These are phyloP conservation scores for Tuber magnatum DNA, from an alignment of 495 filamentous ascomycete genomes.

Conservation along the genomic window DNA sequence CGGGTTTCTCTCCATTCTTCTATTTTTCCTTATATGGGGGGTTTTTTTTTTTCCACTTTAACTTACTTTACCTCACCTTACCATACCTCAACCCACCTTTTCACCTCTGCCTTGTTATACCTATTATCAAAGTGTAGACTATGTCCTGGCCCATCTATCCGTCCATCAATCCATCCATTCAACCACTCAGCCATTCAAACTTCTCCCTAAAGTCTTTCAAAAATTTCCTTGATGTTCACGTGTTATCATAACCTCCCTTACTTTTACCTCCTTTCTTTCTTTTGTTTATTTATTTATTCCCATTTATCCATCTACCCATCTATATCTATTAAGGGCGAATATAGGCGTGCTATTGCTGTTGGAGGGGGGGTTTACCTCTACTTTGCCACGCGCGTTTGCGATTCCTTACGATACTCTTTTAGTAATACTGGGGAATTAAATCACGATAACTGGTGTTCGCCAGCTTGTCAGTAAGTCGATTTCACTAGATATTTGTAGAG, in stretches of 20 bases:
- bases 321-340: constrained; percentile 27
- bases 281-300: background rate
- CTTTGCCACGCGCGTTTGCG: constrained; percentile 20
- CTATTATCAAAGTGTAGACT: background rate
- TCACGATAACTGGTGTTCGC: no score
- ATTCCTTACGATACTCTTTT: constrained; percentile 23
- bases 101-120: background rate
- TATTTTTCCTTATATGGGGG: constrained; percentile 6
- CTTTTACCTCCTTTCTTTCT: background rate
- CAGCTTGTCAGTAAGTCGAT: no score
- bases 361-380: no score
- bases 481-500: no score
- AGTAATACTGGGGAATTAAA: background rate
- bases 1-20: constrained; percentile 3
- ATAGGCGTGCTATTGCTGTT: constrained; percentile 26
- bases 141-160: background rate
- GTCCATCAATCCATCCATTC: background rate
- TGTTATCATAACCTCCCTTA: background rate
- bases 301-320: constrained; percentile 14
- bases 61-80: background rate
- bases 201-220: background rate
- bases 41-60: background rate
- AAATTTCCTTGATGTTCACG: background rate
- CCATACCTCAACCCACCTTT: no score
- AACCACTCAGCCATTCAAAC: background rate